Percentiles rank a stretch among this genome's conserved stretches.
Conservation (phyloP, 148 eudicot genomes). For the Selenicereus undatus region DNA sequence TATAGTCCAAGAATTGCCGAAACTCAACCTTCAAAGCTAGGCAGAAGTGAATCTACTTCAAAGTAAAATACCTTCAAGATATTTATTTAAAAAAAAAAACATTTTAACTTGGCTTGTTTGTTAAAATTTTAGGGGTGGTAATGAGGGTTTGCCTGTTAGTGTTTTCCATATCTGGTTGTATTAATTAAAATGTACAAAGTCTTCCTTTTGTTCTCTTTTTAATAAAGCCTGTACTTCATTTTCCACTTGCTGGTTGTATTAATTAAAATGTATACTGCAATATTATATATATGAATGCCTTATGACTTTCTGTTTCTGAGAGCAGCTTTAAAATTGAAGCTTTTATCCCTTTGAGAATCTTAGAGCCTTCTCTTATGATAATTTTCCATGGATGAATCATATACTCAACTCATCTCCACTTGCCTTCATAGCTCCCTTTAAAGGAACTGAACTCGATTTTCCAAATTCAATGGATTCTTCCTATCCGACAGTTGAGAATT, state of each 20-base stretch:
- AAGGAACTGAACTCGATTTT: too few relatives aligned
- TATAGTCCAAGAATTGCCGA: slow-evolving; percentile 47
- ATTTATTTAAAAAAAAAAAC: not conserved
- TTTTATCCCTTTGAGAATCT: not conserved
- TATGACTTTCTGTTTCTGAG: slow-evolving; percentile 2
- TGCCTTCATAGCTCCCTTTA: too few relatives aligned
- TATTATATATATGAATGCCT: slow-evolving; percentile 12
- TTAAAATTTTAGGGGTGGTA: not conserved
- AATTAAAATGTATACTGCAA: not conserved
- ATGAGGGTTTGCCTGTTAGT: slow-evolving; percentile 18
- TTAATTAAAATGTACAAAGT: slow-evolving; percentile 26
- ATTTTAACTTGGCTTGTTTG: slow-evolving; percentile 11
- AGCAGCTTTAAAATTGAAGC: not conserved
- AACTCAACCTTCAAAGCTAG: slow-evolving; percentile 42
- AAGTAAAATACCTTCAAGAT: slow-evolving; percentile 20
- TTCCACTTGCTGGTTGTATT: not conserved
- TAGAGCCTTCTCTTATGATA: not conserved
- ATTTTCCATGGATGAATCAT: not conserved
- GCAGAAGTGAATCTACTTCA: slow-evolving; percentile 36
- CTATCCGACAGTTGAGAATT: too few relatives aligned
- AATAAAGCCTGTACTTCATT: slow-evolving; percentile 5
- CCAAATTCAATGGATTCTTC: too few relatives aligned
- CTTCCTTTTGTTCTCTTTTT: slow-evolving; percentile 12
- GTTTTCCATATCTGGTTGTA: slow-evolving; percentile 13
- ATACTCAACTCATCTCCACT: not conserved